Conservation (phyloP, 2,329 filamentous ascomycete genomes). For the Neoscytalidium dimidiatum region DNA sequence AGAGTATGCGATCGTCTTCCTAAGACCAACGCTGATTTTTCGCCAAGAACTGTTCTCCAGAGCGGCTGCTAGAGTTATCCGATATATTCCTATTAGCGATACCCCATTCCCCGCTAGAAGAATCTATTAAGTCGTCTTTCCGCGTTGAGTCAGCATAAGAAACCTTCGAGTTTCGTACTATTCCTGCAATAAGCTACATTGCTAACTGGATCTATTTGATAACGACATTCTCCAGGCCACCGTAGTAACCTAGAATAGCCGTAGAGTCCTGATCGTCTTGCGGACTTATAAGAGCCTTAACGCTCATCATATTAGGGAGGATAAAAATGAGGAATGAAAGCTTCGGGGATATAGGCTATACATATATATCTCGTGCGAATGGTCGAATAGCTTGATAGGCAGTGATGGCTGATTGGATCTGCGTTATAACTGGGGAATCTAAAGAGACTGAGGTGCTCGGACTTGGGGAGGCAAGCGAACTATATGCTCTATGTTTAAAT, state of each 20-base stretch:
- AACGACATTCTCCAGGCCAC: background rate
- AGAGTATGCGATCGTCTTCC: background rate
- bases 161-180: background rate
- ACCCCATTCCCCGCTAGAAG: background rate
- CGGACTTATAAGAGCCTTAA: background rate
- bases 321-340: background rate
- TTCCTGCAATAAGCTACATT: background rate
- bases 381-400: background rate
- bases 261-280: background rate
- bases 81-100: background rate
- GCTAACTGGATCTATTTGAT: background rate
- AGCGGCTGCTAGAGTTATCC: background rate
- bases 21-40: conserved; percentile 1
- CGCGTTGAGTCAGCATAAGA: background rate
- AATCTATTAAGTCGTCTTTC: background rate
- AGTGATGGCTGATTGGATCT: background rate
- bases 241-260: background rate
- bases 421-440: background rate
- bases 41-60: background rate
- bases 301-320: background rate
- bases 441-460: background rate
- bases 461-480: background rate
- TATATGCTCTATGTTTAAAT: background rate
- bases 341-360: background rate
- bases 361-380: background rate